Evolutionary conservation across 2,329 filamentous ascomycete genomes (phyloP), one percentile per base, ranked within the genome.

Genomic region (Sporothrix phasma): DNA sequence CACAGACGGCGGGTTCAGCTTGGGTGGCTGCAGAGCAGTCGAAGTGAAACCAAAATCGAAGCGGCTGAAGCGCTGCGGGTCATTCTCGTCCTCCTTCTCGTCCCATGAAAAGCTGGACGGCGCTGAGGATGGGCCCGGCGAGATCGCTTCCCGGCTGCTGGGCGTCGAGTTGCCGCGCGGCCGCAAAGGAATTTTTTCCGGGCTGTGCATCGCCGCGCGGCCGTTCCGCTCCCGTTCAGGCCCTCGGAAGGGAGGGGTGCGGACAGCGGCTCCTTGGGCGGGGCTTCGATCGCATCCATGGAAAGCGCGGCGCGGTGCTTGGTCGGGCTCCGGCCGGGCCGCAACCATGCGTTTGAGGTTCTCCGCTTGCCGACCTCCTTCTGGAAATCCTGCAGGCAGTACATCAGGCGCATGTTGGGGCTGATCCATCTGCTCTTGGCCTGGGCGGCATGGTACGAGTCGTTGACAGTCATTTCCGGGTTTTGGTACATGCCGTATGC

Each of bases 341-440:
- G 77, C 29, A 75, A 78, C 74, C 80, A 72, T 68, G 82, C 74
- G 67, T 81, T 77, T 31, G 74, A 70, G 3, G 75, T 66, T 73
- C 76, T 81, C 73, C 78, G 83, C 71, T 79, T 81, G 1, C 80
- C 75, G 3, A 87, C 73, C 58, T 86, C 79, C 71, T 87, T 87
- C 69, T 87, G 85, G 72, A 92, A 93, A 71, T 93, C 89, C 73
- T 92, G 89, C 56, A 95, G 78, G 69, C 90, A 92, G 80, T 94
- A 94, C 81, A 95, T 92, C 69, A 95, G 80, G 69, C 90, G 90
- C 90, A 95, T 95, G 74, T 95, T 95, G 0, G 90, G 90, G 65
- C 90, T 92, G 69, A 95, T 93, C 90, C 90, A 95, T 71, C 82
- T 85, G 74, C 90, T 94, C 76, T 88, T 88, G 62, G 84, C 81